phyloP scores from a whole-genome alignment of 192 early-diverging fungal genomes.

The Oehlia diaphana region DNA sequence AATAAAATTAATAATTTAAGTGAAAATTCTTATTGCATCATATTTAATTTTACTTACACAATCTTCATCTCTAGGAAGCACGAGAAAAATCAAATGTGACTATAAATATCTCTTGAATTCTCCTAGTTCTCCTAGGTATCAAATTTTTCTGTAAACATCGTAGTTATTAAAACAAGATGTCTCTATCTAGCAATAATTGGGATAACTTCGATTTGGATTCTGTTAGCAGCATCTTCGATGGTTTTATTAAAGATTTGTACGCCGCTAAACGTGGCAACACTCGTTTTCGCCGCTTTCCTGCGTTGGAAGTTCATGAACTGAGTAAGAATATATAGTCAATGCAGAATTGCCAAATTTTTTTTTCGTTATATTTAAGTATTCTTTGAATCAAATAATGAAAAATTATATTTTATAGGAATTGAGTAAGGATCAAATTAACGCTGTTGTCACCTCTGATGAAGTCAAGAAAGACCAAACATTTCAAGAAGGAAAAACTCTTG shows the following conservation, averaged over 20 bases:
- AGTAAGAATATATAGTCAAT: slow-evolving; percentile 2
- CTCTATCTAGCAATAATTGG: too few species aligned
- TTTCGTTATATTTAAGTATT: background rate
- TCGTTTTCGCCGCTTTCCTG: background rate
- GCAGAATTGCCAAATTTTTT: background rate
- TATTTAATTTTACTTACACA: too few species aligned
- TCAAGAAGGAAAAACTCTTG: slow-evolving; percentile 42
- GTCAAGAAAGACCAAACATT: slow-evolving; percentile 32
- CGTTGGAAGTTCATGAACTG: slow-evolving; percentile 10
- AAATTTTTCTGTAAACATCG: too few species aligned
- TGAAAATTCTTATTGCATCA: too few species aligned
- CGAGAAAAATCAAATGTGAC: too few species aligned
- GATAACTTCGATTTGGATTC: too few species aligned
- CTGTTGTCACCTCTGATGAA: slow-evolving; percentile 51
- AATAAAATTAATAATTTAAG: too few species aligned
- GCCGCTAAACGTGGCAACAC: background rate
- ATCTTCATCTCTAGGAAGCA: too few species aligned
- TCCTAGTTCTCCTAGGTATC: too few species aligned
- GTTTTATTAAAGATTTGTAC: background rate
- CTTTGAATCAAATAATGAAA: too few species aligned
- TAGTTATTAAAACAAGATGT: too few species aligned
- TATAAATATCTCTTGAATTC: too few species aligned
- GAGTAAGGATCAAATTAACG: slow-evolving; percentile 53
- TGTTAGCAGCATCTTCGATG: background rate
- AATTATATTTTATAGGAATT: slow-evolving; percentile 34